These are phyloP conservation scores for Tylopilus felleus DNA, from an alignment of 768 basidiomycete genomes.

Conservation along the genomic window DNA sequence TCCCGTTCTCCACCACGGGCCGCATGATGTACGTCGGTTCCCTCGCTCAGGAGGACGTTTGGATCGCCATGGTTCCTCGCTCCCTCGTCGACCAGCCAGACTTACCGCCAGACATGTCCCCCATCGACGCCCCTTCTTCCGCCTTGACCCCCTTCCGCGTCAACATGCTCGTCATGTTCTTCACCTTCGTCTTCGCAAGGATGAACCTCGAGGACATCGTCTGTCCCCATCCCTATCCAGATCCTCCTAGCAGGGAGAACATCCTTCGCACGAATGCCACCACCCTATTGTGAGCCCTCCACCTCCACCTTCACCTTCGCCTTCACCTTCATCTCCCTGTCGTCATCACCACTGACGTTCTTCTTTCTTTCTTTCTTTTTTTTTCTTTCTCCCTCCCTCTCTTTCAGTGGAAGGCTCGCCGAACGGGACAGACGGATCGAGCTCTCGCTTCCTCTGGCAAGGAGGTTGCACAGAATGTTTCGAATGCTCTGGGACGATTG, in stretches of 20 bases:
- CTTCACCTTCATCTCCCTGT: too few species aligned
- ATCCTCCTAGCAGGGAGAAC: background rate
- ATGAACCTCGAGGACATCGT: background rate
- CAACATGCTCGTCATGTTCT: background rate
- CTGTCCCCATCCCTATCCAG: background rate
- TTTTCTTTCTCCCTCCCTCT: background rate
- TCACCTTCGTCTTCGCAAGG: background rate
- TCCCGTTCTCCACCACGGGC: background rate
- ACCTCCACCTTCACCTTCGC: too few species aligned
- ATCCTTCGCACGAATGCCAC: too few species aligned
- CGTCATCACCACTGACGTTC: too few species aligned
- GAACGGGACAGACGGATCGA: background rate
- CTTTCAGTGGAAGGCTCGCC: background rate
- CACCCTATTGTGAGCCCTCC: background rate
- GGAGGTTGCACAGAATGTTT: background rate
- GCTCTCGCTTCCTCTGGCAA: background rate
- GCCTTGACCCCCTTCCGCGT: background rate
- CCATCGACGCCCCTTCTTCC: background rate
- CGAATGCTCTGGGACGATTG: background rate
- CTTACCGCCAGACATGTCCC: background rate
- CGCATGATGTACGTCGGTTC: background rate
- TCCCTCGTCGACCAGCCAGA: background rate
- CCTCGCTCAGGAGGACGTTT: background rate
- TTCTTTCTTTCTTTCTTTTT: too few species aligned
- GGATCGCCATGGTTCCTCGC: background rate